A percentile compares a stretch with the other conserved stretches of the same genome.
Evolutionary conservation across 805 yeast species (phyloP).

Genomic region (Isabelozyma pseudorhagii): DNA sequence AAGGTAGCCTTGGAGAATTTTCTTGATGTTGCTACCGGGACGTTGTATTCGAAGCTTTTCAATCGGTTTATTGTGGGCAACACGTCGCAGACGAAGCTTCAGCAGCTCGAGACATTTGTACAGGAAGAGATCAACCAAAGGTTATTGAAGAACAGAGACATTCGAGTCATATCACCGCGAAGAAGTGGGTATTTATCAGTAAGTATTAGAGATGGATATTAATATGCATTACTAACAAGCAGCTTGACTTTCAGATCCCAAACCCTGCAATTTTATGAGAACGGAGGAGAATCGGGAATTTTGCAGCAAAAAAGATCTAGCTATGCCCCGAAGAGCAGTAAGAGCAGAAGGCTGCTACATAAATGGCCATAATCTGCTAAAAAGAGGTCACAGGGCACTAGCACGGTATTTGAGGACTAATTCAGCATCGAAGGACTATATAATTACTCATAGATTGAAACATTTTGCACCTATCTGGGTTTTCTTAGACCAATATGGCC

Average conservation of each 20-base stretch:
- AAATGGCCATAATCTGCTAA: too few relatives aligned
- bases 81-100: constrained; percentile 27
- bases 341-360: too few relatives aligned
- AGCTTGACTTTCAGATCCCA: constrained; percentile 54
- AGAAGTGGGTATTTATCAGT: constrained; percentile 53
- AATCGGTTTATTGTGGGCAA: constrained; percentile 10
- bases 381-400: too few relatives aligned
- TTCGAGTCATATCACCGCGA: constrained; percentile 48
- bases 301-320: too few relatives aligned
- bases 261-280: not conserved
- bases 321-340: too few relatives aligned
- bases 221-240: not conserved
- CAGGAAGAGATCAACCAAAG: constrained; percentile 1
- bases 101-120: constrained; percentile 43
- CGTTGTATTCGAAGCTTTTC: constrained; percentile 25
- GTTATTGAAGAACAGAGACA: constrained; percentile 13
- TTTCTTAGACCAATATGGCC: too few relatives aligned
- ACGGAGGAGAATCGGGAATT: too few relatives aligned
- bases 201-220: constrained; percentile 12
- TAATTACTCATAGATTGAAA: too few relatives aligned
- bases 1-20: constrained; percentile 32
- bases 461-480: too few relatives aligned
- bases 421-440: too few relatives aligned
- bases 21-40: constrained; percentile 37
- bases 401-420: too few relatives aligned